Base-by-base conservation (phyloP, 176 grass and related monocot genomes). In the Musa acuminata region DNA sequence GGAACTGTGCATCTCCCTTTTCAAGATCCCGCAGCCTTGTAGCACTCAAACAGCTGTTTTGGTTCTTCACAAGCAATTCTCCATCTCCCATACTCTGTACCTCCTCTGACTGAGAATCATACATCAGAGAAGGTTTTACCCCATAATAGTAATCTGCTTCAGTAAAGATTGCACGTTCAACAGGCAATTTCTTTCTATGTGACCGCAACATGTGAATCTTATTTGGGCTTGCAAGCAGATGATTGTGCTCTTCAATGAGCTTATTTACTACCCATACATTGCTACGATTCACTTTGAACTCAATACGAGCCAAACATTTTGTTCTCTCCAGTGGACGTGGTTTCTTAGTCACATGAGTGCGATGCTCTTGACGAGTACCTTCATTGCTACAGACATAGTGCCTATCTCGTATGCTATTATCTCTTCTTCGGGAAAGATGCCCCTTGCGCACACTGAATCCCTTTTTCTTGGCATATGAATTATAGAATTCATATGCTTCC, bases 381-480 rank as follows among this genome's bases (percentile, higher is more conserved):
- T 85, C 83, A 51, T 81, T 80, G 57, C 83, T 85, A 77, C 83
- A 85, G 21, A 85, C 62, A 51, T 81, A 85, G 74, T 85, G 78
- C 13, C 78, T 73, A 62, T 75, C 74, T 50, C 75, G 73, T 71
- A 85, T 80, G 3, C 78, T 76, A 11, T 73, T 66, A 65, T 85
- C 83, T 84, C 79, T 84, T 75, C 83, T 84, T 71, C 77, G 77
- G 75, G 83, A 84, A 75, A 84, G 83, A 76, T 85, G 83, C 13
- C 83, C 83, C 73, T 85, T 85, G 48, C 83, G 74, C 19, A 84
- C 77, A 67, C 78, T 85, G 62, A 81, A 85, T 51, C 83, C 78
- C 65, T 63, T 85, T 71, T 75, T 72, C 59, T 77, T 69, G 29
- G 83, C 83, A 80, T 81, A 85, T 58, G 67, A 55, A 66, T 85